phyloP scores from a whole-genome alignment of 2,329 filamentous ascomycete species.

The Podosphaera leucotricha region DNA sequence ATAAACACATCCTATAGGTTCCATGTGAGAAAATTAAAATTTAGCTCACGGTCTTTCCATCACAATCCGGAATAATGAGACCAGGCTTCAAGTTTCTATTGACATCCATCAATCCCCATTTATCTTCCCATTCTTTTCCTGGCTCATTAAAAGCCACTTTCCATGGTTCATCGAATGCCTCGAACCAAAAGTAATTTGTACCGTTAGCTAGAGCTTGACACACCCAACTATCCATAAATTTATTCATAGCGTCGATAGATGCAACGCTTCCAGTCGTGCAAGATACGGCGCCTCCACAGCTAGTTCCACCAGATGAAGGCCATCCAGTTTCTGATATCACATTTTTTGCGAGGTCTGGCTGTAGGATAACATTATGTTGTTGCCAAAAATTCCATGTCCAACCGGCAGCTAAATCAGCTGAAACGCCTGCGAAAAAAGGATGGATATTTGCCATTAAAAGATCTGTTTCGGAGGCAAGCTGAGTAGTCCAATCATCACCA shows the following conservation, averaged over 20 bases:
- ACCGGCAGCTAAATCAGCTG: constrained; percentile 38
- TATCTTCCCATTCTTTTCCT: constrained; percentile 67
- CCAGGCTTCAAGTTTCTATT: constrained; percentile 65
- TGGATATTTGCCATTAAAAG: constrained; percentile 94
- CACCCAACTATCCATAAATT: constrained; percentile 69
- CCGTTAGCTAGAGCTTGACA: constrained; percentile 58
- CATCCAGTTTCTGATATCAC: constrained; percentile 83
- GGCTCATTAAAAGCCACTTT: constrained; percentile 49
- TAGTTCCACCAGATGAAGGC: constrained; percentile 61
- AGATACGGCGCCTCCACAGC: constrained; percentile 36
- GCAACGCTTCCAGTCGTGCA: constrained; percentile 52
- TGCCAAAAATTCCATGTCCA: constrained; percentile 80
- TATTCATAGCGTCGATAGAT: constrained; percentile 57
- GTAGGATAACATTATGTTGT: constrained; percentile 37
- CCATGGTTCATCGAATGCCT: constrained; percentile 93
- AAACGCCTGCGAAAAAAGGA: constrained; percentile 74
- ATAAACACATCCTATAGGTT: neutral
- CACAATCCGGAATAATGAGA: constrained; percentile 69
- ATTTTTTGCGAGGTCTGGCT: constrained; percentile 38
- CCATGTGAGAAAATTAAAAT: neutral
- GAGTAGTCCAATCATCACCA: constrained; percentile 60
- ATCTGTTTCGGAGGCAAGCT: constrained; percentile 49
- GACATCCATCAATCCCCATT: constrained; percentile 82
- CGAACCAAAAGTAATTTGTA: constrained; percentile 94
- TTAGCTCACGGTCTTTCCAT: constrained; percentile 28